phyloP scores from a whole-genome alignment of 805 yeast genomes.

The Citeromyces matritensis region DNA sequence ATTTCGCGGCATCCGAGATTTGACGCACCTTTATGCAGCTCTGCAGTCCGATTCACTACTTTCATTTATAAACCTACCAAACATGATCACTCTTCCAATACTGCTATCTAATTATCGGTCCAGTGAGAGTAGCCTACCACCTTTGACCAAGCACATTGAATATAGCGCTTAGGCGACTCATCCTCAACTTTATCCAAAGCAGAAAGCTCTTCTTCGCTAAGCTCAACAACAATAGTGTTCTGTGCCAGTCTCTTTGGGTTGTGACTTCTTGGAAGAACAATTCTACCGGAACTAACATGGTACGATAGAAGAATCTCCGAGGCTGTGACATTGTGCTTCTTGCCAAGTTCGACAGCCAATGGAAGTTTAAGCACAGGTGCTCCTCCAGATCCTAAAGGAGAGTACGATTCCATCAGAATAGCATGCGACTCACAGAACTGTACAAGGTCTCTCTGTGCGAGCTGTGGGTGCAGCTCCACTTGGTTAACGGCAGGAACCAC shows the following conservation, averaged over 20 bases:
- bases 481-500: constrained; percentile 42
- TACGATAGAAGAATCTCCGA: constrained; percentile 51
- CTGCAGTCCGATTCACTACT: too few relatives aligned
- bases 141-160: too few relatives aligned
- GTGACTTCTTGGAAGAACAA: constrained; percentile 56
- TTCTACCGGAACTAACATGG: constrained; percentile 45
- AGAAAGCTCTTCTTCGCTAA: constrained; percentile 20
- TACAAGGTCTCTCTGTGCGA: constrained; percentile 23
- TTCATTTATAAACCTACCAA: too few relatives aligned
- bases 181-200: constrained; percentile 14
- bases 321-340: constrained; percentile 33
- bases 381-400: constrained; percentile 52
- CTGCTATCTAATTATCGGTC: too few relatives aligned
- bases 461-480: constrained; percentile 32
- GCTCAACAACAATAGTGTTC: constrained; percentile 17
- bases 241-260: constrained; percentile 43
- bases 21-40: too few relatives aligned
- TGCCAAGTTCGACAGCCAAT: constrained; percentile 33
- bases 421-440: constrained; percentile 19
- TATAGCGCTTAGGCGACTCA: constrained; percentile 14
- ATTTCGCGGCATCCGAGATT: too few relatives aligned
- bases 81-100: too few relatives aligned
- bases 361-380: constrained; percentile 47
- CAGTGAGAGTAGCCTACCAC: too few relatives aligned
- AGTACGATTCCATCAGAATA: constrained; percentile 34